These are phyloP conservation scores for Abrus pulchellus DNA, from an alignment of 306 rosid species.

Conservation along the genomic window DNA sequence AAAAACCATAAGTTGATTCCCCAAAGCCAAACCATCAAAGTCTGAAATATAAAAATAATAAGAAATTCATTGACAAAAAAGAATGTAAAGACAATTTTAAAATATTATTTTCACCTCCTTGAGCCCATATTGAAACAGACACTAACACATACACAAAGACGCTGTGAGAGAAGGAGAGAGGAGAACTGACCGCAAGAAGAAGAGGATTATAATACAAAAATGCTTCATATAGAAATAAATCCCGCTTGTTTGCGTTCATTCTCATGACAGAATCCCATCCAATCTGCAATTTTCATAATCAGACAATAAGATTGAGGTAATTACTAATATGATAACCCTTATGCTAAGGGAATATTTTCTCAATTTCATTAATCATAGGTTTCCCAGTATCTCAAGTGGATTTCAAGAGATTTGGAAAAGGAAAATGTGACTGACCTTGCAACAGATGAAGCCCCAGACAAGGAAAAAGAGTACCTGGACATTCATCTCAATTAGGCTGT, in stretches of 20 bases:
- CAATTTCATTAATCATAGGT: background rate
- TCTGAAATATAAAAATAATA: conserved; percentile 61
- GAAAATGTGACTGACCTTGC: conserved; percentile 72
- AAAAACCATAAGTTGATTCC: conserved; percentile 93
- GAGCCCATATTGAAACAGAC: conserved; percentile 30
- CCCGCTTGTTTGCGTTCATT: conserved; percentile 89
- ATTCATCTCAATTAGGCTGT: background rate
- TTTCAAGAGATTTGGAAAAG: conserved; percentile 2
- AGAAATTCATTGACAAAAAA: conserved; percentile 29
- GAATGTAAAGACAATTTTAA: conserved; percentile 22
- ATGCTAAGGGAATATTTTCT: conserved; percentile 1
- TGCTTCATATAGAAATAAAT: conserved; percentile 88
- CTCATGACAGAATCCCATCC: conserved; percentile 98
- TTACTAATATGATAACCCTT: conserved; percentile 11
- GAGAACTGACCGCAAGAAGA: conserved; percentile 80
- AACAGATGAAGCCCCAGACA: conserved; percentile 82
- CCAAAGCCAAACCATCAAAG: conserved; percentile 98
- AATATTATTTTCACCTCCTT: conserved; percentile 23
- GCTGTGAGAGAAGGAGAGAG: background rate
- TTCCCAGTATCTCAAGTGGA: background rate
- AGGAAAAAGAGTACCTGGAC: conserved; percentile 82
- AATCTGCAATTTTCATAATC: conserved; percentile 61
- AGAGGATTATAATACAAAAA: conserved; percentile 96
- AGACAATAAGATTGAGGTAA: conserved; percentile 28
- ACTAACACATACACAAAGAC: conserved; percentile 2